Base-by-base conservation (phyloP, 148 eudicot species). In the Vaccinium corymbosum region DNA sequence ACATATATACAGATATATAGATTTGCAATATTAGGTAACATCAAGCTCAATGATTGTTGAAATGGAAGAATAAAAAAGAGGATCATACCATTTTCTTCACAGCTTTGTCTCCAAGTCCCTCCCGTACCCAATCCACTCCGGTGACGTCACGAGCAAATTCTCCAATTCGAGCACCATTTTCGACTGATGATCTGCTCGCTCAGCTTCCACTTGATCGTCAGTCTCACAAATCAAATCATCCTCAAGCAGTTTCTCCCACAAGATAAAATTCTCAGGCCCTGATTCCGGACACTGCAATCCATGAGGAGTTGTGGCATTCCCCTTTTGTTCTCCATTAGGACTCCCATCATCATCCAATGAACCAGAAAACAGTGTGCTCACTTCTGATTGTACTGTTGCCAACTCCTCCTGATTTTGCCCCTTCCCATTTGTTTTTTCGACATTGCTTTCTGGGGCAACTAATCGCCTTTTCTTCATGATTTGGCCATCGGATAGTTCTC, bases 211-310 rank as follows among this genome's bases (percentile, higher is more conserved):
- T 57, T 61, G 82, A 22, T 81, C 66, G 17, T 83, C 88, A 29
- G 74, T 87, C 80, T 90, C 94, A 20, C 83, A 84, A 27, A 91
- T 89, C 89, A 94, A 84, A 57, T 90, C 94, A 76, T 95, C 97
- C 50, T 88, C 93, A 93, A 93, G 78, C 35, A 95, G 79, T 82
- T 92, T 94, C 83, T 93, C 94, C 95, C 94, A 94, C 85, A 94
- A 55, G 20, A 92, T 78, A 59, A 85, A 90, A 81, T 82, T 90
- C 74, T 89, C 93, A 1, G 91, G 81, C 14, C 82, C 81, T 12
- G 85, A 72, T 14, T 88, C 93, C 0, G 82, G n/a, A 83, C 86
- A 84, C n/a, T 76, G 81, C 3, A 81, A 87, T 80, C 81, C 90
- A 0, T 90, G 81, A 0, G 89, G 79, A 49, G 55, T 49, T 7